Conservation (phyloP, 164 flowering plant genomes). For the Piper betle region DNA sequence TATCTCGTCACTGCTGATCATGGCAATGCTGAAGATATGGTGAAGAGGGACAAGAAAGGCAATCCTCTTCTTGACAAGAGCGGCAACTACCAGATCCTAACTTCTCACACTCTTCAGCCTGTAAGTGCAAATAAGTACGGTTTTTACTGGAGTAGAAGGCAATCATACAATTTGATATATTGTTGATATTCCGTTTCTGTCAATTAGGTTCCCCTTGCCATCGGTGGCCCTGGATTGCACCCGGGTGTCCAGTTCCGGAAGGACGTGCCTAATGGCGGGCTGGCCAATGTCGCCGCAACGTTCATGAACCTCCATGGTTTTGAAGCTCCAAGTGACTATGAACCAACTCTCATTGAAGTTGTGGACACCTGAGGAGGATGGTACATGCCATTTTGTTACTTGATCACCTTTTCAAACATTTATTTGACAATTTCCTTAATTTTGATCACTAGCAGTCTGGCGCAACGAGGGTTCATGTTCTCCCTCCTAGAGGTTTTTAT, state of each 20-base stretch:
- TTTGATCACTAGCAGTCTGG: not conserved
- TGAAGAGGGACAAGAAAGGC: conserved; percentile 80
- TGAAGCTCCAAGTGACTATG: conserved; percentile 83
- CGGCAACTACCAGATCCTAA: conserved; percentile 79
- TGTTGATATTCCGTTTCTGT: not conserved
- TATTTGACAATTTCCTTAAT: too few species aligned
- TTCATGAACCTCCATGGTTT: conserved; percentile 91
- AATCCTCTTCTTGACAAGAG: conserved; percentile 66
- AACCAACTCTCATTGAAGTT: conserved; percentile 81
- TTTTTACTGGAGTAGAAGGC: too few species aligned
- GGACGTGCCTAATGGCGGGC: conserved; percentile 69
- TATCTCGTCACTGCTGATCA: conserved; percentile 94
- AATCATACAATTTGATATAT: not conserved
- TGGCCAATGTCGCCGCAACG: conserved; percentile 97
- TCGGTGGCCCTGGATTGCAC: conserved; percentile 87
- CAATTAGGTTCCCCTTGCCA: conserved; percentile 84
- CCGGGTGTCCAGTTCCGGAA: conserved; percentile 68
- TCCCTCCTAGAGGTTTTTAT: not conserved
- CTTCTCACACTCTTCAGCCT: conserved; percentile 86
- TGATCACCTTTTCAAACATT: too few species aligned
- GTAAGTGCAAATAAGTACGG: conserved; percentile 25
- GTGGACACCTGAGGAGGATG: conserved; percentile 18
- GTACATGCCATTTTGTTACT: not conserved
- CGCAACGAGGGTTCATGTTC: not conserved
- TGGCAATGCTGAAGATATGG: conserved; percentile 99